phyloP scores from a whole-genome alignment of 78 protist species.

The Dictyostelium discoideum region dicty_2.7 NC_007088.5:3856001-3856500 shows the following conservation, averaged over 20 bases:
- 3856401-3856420: background rate
- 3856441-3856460: background rate
- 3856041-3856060: background rate
- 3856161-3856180: background rate
- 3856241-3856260: background rate
- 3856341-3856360: background rate
- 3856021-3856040: background rate
- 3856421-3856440: background rate
- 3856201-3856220: no score
- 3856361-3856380: background rate
- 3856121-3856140: background rate
- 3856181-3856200: background rate
- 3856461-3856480: background rate
- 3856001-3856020: background rate
- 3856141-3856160: background rate
- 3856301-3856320: background rate
- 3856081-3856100: background rate
- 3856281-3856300: no score
- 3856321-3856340: background rate
- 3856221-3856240: no score
- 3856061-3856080: background rate
- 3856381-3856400: background rate
- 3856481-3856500: background rate
- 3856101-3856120: background rate
- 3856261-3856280: background rate